Base-by-base conservation (phyloP, 371 early-diverging fungal species). In the Syncephalastrum contaminatum region DNA sequence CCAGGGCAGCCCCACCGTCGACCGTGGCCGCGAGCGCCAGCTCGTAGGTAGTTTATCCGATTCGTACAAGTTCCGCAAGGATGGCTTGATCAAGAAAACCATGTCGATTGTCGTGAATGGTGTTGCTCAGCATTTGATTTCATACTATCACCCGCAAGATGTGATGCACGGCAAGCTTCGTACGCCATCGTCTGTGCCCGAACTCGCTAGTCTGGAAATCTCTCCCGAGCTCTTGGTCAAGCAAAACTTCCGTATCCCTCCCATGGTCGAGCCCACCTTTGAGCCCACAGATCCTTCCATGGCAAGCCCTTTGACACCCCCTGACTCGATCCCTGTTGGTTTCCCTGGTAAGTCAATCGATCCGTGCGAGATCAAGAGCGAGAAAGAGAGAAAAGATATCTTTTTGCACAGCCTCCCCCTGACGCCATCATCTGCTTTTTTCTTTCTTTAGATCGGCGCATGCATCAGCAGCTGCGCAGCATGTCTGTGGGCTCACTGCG, bases 31-130 rank as follows among this genome's bases (percentile, higher is more conserved):
- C 47, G 86, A 84, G 54, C 73, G 83, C 19, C 75, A 77, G 36
- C 62, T 85, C 20, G 83, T 84, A 43, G 87, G 85, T 1, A 81
- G 82, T 41, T 64, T 85, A 24, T 87, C 80, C 36, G 84, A 80
- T 67, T 81, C 81, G 47, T 83, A 86, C 67, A 68, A 83, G 56
- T 84, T 91, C 60, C 91, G 91, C 59, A 88, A 88, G 54, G 84
- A 86, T 59, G 95, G 95, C 0, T 77, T 94, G 19, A 87, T 92
- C 62, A 94, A 94, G 64, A 91, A 92, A 68, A 88, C 95, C 4
- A 85, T 94, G 79, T 92, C 92, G 12, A 84, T 92, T 50, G 84
- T 86, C 30, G 84, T 85, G 48, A 85, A 91, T 58, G 89, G 89
- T 48, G 82, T 83, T 41, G 73, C 84, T 48, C 89, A 92, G 61